Evolutionary conservation across 2,329 filamentous ascomycete species (phyloP), one percentile per base, ranked within the genome.

Genomic region (Cryphonectria parasitica): DNA sequence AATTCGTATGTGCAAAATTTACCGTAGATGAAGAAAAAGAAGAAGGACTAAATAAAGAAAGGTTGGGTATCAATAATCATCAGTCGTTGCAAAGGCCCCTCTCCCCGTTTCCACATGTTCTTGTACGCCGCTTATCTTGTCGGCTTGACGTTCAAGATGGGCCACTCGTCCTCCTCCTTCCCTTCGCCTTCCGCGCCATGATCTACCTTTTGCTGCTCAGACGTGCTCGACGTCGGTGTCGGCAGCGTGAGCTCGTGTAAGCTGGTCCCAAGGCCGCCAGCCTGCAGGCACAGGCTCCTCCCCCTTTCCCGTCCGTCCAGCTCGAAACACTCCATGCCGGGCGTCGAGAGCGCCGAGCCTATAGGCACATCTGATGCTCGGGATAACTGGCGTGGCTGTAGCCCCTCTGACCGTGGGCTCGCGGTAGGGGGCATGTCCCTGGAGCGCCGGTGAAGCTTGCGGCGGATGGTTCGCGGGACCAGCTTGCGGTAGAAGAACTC

Each of bases 401-500:
- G 28, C 2, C 36, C 31, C 11, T 54, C 31, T 19, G 41, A n/a
- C 22, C 22, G 45, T n/a, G 43, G 28, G 28, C 19, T 17, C 2
- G 56, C 43, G 41, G 22, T 3, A 4, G 58, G 54, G 6, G 58
- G 43, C 1, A 28, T 52, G 28, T 58, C 6, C 43, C 36, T 68
- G 56, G 56, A 52, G 22, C 36, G 60, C 19, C 66, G 25, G 25
- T 54, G 36, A n/a, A 69, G 36, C 45, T 41, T 69, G 45, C 67
- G 68, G 34, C 72, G 72, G 62, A 74, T 72, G 31, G 69, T 22
- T 52, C 62, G 72, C 15, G 75, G 75, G 4, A 75, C 72, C 41
- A 77, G 73, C 6, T 74, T 75, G 13, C 34, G 25, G 68, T 72
- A 76, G 71, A 77, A 76, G 70, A 77, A 75, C 13, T 78, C 73